These are phyloP conservation scores for Prosopis cineraria DNA, from an alignment of 306 rosid species.

Conservation along the genomic window DNA sequence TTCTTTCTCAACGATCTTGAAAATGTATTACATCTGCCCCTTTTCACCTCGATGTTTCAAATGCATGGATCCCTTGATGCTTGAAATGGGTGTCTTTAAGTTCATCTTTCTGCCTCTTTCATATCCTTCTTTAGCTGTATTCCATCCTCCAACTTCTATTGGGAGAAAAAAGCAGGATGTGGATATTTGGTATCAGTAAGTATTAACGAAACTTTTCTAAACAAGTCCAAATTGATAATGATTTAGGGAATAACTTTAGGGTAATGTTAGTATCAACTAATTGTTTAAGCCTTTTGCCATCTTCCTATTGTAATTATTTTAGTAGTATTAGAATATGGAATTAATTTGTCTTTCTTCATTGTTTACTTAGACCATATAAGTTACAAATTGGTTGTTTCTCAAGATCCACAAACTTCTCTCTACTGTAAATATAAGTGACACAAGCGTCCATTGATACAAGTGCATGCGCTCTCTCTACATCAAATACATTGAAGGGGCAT, in stretches of 20 bases:
- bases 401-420: too few relatives aligned
- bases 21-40: background rate
- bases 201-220: background rate
- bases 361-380: background rate
- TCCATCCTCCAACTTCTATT: background rate
- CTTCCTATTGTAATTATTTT: background rate
- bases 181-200: background rate
- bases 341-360: background rate
- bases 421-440: too few relatives aligned
- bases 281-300: background rate
- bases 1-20: slow-evolving; percentile 33
- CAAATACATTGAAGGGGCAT: too few relatives aligned
- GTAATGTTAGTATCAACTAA: too few relatives aligned
- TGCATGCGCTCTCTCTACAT: too few relatives aligned
- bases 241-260: background rate
- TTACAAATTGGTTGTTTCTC: background rate
- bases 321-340: background rate
- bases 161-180: slow-evolving; percentile 2
- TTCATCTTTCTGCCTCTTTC: background rate
- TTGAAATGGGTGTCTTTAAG: background rate
- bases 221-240: background rate
- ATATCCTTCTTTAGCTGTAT: background rate
- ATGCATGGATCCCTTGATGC: background rate
- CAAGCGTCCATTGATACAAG: too few relatives aligned
- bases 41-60: background rate